A percentile compares a stretch with the other conserved stretches of the same genome.
Evolutionary conservation across 164 flowering plant genomes (phyloP).

Genomic region (Magnolia kwangsiensis): DNA sequence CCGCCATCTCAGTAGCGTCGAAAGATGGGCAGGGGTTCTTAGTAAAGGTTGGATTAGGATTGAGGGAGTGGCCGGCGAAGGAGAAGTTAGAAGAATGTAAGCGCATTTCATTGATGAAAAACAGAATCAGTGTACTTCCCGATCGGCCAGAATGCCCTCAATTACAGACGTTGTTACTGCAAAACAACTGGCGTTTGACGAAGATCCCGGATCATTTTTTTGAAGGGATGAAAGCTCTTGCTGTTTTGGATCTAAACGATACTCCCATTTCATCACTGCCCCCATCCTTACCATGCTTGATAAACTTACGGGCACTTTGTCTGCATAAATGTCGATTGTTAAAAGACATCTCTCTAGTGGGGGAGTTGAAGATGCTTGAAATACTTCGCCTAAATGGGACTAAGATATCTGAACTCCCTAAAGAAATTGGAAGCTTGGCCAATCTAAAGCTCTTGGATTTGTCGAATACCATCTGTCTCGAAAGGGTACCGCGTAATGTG

Average conservation of each 20-base stretch:
- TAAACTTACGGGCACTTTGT: constrained; percentile 9
- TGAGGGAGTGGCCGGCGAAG: constrained; percentile 11
- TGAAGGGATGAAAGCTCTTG: constrained; percentile 8
- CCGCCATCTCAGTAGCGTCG: constrained; percentile 10
- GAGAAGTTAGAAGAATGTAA: not conserved
- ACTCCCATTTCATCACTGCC: constrained; percentile 4
- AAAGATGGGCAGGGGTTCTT: not conserved
- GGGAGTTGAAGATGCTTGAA: not conserved
- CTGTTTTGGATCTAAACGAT: constrained; percentile 7
- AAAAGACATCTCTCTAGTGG: not conserved
- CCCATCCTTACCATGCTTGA: not conserved
- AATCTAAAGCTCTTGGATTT: constrained; percentile 4
- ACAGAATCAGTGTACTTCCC: constrained; percentile 4
- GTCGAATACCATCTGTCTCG: not conserved
- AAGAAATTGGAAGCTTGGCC: not conserved
- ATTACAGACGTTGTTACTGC: constrained; percentile 10
- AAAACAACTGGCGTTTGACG: not conserved
- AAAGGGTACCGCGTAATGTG: constrained; percentile 1
- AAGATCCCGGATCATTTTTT: constrained; percentile 5
- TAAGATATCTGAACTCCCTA: not conserved
- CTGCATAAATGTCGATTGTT: not conserved
- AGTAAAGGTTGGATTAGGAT: constrained; percentile 1
- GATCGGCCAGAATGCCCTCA: constrained; percentile 3
- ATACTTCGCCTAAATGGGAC: not conserved
- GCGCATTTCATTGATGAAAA: constrained; percentile 7